These are phyloP conservation scores for Eragrostis curvula DNA, from an alignment of 176 grass and related monocot genomes.

Conservation along the genomic window DNA sequence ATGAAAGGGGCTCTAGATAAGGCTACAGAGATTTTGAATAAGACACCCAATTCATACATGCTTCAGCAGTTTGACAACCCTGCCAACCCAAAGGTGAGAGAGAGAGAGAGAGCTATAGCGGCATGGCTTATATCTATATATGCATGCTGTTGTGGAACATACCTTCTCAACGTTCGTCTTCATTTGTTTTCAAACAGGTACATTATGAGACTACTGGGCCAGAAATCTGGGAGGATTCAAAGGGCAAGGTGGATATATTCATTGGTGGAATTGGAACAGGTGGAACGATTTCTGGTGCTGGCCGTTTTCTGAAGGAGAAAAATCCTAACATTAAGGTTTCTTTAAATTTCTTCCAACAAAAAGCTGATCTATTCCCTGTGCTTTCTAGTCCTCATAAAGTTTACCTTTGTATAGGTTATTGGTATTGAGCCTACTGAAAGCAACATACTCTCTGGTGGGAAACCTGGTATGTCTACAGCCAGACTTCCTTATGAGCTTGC, in stretches of 20 bases:
- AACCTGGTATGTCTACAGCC: slow-evolving; percentile 69
- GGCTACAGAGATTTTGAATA: slow-evolving; percentile 86
- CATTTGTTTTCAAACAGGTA: slow-evolving; percentile 56
- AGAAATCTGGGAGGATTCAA: slow-evolving; percentile 99
- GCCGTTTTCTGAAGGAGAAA: slow-evolving; percentile 80
- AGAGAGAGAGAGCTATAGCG: neutral
- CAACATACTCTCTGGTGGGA: slow-evolving; percentile 89
- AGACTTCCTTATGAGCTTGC: slow-evolving; percentile 4
- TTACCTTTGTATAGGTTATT: slow-evolving; percentile 64
- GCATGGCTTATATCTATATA: slow-evolving; percentile 10
- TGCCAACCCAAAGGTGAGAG: slow-evolving; percentile 73
- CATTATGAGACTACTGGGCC: slow-evolving; percentile 96
- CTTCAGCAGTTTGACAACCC: slow-evolving; percentile 98
- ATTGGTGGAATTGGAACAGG: slow-evolving; percentile 95
- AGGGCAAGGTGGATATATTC: slow-evolving; percentile 90
- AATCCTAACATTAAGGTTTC: slow-evolving; percentile 94
- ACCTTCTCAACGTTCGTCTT: slow-evolving; percentile 12
- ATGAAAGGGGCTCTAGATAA: slow-evolving; percentile 95
- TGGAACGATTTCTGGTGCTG: slow-evolving; percentile 89
- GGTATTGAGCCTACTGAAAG: slow-evolving; percentile 96
- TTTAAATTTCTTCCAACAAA: neutral
- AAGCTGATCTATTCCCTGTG: slow-evolving; percentile 20
- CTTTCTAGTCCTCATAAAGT: slow-evolving; percentile 18
- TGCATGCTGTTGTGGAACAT: neutral
- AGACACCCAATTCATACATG: slow-evolving; percentile 84